These are phyloP conservation scores for Mycena latifolia DNA, from an alignment of 768 basidiomycete genomes.

Conservation along the genomic window DNA sequence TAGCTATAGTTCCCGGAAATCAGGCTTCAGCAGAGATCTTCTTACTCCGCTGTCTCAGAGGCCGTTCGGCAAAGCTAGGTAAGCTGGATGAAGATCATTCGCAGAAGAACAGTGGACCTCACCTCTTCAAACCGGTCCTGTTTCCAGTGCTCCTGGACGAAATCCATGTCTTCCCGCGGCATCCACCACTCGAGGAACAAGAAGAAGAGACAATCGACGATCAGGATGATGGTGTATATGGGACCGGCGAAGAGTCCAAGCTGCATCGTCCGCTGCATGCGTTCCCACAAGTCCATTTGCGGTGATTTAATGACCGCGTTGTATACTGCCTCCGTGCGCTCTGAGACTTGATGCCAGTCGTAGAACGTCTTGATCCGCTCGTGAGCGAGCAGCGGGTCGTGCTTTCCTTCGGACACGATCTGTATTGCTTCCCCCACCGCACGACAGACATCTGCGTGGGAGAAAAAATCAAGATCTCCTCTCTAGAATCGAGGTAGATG, in stretches of 20 bases:
- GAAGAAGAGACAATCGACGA: conserved; percentile 93
- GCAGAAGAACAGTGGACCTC: neutral
- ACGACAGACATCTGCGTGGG: conserved; percentile 78
- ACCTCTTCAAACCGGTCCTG: conserved; percentile 52
- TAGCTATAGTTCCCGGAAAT: no score
- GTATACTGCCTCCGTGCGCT: conserved; percentile 89
- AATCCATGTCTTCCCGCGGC: conserved; percentile 83
- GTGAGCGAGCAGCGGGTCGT: conserved; percentile 84
- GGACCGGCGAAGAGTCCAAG: conserved; percentile 86
- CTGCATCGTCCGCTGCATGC: conserved; percentile 83
- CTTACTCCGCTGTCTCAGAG: no score
- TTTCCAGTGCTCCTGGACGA: conserved; percentile 77
- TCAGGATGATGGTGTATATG: conserved; percentile 89
- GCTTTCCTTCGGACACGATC: conserved; percentile 73
- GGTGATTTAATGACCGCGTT: conserved; percentile 69
- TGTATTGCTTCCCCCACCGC: conserved; percentile 86
- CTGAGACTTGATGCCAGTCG: conserved; percentile 84
- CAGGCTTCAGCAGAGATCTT: no score
- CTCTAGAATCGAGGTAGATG: neutral
- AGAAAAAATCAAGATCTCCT: conserved; percentile 10
- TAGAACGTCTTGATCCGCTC: conserved; percentile 86
- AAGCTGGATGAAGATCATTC: neutral
- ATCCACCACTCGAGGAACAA: conserved; percentile 86
- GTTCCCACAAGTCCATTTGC: conserved; percentile 79
- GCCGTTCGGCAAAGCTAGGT: conserved; percentile 6